Conservation (phyloP, 2,329 filamentous ascomycete genomes). For the Cercospora sesami region DNA sequence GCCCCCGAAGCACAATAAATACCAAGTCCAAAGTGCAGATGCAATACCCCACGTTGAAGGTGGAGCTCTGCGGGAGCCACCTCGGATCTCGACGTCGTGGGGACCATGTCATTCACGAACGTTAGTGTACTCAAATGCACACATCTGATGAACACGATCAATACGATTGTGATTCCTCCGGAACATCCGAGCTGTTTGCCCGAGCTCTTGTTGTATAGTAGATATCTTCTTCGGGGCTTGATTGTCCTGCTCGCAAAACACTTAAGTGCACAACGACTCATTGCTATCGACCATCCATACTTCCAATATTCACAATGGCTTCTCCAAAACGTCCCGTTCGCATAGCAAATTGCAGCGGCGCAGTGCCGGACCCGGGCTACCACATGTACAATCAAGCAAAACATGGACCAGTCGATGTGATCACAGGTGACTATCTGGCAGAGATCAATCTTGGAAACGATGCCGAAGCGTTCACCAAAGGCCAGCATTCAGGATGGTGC, state of each 20-base stretch:
- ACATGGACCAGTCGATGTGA: constrained; percentile 48
- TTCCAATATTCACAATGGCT: constrained; percentile 17
- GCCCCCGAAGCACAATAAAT: neutral
- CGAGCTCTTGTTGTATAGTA: neutral
- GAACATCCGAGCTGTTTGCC: neutral
- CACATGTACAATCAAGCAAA: constrained; percentile 35
- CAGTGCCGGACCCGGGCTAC: constrained; percentile 32
- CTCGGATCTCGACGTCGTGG: constrained; percentile 9
- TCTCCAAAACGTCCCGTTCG: constrained; percentile 23
- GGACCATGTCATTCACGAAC: neutral
- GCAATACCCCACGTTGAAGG: neutral
- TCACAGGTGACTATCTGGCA: constrained; percentile 54
- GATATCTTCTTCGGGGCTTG: neutral
- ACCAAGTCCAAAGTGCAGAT: neutral
- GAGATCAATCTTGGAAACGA: constrained; percentile 34
- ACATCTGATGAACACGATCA: neutral
- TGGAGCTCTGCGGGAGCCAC: neutral
- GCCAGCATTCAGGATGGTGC: constrained; percentile 29
- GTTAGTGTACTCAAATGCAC: neutral
- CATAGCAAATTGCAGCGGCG: constrained; percentile 30
- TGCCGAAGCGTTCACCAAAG: constrained; percentile 29
- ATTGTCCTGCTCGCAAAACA: neutral
- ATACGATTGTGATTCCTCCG: neutral
- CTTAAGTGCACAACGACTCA: neutral
- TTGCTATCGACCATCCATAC: neutral